These are phyloP conservation scores for Dillenia suffruticosa DNA, from an alignment of 164 flowering plant genomes.

Conservation along the genomic window DNA sequence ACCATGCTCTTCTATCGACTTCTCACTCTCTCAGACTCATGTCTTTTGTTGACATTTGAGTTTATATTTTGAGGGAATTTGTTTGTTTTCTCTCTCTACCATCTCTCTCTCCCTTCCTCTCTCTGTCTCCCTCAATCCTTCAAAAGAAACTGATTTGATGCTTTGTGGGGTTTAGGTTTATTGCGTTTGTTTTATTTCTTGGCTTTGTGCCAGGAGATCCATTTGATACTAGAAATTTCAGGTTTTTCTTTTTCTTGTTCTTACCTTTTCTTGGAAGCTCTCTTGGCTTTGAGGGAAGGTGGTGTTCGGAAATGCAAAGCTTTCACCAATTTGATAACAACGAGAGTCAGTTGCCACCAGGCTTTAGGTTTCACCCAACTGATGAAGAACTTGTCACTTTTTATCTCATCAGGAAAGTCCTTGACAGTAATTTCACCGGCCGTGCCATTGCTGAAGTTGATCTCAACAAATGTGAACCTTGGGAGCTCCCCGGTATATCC, in stretches of 20 bases:
- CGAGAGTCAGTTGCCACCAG: constrained; percentile 73
- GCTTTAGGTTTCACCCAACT: constrained; percentile 92
- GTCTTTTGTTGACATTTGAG: not conserved
- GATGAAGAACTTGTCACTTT: constrained; percentile 91
- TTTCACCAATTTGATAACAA: constrained; percentile 20
- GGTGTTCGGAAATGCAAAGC: constrained; percentile 22
- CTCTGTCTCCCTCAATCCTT: too few relatives aligned
- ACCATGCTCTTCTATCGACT: not conserved
- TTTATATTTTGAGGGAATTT: too few relatives aligned
- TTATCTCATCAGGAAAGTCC: constrained; percentile 83
- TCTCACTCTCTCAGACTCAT: not conserved
- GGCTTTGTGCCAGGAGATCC: too few relatives aligned
- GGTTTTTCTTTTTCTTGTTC: too few relatives aligned
- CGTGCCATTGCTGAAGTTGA: constrained; percentile 95
- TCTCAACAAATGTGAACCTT: constrained; percentile 96
- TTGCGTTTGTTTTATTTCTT: too few relatives aligned
- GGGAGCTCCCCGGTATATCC: constrained; percentile 82
- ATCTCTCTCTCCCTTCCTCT: too few relatives aligned
- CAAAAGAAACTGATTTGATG: too few relatives aligned
- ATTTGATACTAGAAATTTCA: too few relatives aligned
- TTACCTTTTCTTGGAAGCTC: not conserved
- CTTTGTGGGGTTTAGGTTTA: too few relatives aligned
- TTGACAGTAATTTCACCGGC: constrained; percentile 60
- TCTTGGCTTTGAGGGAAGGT: not conserved
- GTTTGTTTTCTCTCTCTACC: too few relatives aligned